phyloP scores from a whole-genome alignment of 495 filamentous ascomycete species.

The Parathielavia hyrcaniae region DNA sequence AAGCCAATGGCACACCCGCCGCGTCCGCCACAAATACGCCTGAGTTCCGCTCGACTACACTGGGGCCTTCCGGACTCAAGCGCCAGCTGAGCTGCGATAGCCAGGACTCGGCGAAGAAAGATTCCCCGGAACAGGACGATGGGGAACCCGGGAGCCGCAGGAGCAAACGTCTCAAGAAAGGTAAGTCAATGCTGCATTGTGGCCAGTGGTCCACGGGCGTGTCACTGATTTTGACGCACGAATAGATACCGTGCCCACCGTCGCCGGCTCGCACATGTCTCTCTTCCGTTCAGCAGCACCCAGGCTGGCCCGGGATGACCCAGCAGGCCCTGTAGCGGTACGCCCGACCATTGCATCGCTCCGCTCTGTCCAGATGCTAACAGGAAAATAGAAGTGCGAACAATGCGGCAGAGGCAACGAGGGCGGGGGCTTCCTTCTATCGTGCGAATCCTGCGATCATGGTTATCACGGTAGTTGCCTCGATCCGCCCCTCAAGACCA shows the following conservation, averaged over 20 bases:
- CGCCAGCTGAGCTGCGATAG: conserved; percentile 77
- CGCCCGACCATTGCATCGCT: conserved; percentile 14
- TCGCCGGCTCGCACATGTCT: conserved; percentile 95
- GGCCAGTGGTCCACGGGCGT: neutral
- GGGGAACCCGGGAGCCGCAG: conserved; percentile 70
- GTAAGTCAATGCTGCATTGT: conserved; percentile 36
- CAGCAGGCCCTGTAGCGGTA: conserved; percentile 70
- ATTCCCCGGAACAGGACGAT: conserved; percentile 58
- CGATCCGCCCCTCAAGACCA: conserved; percentile 72
- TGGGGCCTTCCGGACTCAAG: conserved; percentile 58
- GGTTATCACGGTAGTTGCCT: conserved; percentile 85
- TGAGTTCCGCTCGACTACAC: conserved; percentile 50
- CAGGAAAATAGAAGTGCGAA: conserved; percentile 65
- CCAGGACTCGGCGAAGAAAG: conserved; percentile 49
- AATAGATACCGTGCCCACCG: conserved; percentile 76
- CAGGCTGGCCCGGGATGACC: conserved; percentile 60
- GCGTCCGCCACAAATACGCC: conserved; percentile 53
- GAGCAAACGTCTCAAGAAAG: conserved; percentile 91
- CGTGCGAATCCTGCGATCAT: conserved; percentile 91
- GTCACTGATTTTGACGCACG: conserved; percentile 31
- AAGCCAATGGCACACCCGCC: conserved; percentile 47
- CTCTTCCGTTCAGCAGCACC: conserved; percentile 77
- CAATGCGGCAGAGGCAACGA: conserved; percentile 72
- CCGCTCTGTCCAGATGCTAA: conserved; percentile 18
- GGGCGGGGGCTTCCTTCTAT: conserved; percentile 54